phyloP scores from a whole-genome alignment of 441 rosid species.

The Euphorbia schlechtendalii region DNA sequence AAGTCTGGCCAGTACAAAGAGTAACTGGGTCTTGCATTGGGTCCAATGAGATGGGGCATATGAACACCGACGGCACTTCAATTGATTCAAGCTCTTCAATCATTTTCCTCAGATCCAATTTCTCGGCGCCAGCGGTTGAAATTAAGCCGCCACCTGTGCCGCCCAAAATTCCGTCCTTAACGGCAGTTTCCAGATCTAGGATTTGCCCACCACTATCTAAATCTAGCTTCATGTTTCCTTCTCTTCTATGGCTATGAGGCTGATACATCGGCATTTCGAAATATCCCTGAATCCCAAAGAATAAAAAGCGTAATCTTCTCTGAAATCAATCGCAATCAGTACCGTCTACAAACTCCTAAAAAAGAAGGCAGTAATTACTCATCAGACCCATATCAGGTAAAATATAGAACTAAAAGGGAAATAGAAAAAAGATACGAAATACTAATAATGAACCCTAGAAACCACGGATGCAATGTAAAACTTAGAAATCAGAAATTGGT shows the following conservation, averaged over 20 bases:
- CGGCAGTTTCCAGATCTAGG: conserved; percentile 71
- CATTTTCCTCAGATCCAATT: conserved; percentile 72
- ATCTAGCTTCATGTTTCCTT: neutral
- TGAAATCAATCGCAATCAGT: neutral
- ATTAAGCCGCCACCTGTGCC: conserved; percentile 33
- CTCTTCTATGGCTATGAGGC: neutral
- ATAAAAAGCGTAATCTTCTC: conserved; percentile 20
- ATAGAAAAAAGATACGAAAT: neutral
- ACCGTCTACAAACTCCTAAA: conserved; percentile 22
- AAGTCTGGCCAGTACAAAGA: conserved; percentile 90
- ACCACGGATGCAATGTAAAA: neutral
- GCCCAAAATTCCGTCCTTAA: conserved; percentile 76
- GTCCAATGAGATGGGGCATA: conserved; percentile 91
- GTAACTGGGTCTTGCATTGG: conserved; percentile 93
- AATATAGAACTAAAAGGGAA: conserved; percentile 9
- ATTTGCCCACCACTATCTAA: conserved; percentile 48
- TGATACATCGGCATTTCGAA: conserved; percentile 19
- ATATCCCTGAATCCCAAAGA: conserved; percentile 7
- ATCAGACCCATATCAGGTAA: too few relatives aligned
- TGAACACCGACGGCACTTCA: conserved; percentile 68
- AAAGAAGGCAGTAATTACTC: too few relatives aligned
- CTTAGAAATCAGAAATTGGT: neutral
- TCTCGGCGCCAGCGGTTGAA: conserved; percentile 30
- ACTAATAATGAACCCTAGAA: neutral
- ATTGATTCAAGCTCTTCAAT: conserved; percentile 59